phyloP scores from a whole-genome alignment of 2,329 filamentous ascomycete genomes.

The Penicillium sp. region DNA sequence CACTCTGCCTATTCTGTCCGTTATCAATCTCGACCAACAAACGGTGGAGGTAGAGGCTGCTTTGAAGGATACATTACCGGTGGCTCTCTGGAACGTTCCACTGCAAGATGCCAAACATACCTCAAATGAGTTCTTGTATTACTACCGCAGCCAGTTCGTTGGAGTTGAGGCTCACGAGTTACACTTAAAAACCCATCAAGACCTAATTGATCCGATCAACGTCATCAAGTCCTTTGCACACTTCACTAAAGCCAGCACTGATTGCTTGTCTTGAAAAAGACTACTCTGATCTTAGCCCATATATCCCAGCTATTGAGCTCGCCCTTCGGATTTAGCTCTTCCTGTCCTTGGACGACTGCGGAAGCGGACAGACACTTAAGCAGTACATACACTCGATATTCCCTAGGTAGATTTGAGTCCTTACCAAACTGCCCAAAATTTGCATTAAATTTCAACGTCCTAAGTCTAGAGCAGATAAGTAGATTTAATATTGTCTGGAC shows the following conservation, averaged over 20 bases:
- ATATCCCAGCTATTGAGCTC: not conserved
- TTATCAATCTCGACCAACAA: not conserved
- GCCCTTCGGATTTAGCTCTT: not conserved
- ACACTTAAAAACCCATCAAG: not conserved
- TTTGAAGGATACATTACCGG: not conserved
- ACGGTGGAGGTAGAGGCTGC: not conserved
- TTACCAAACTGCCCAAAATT: too few relatives aligned
- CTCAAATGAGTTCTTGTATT: not conserved
- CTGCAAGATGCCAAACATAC: not conserved
- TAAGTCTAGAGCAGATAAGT: too few relatives aligned
- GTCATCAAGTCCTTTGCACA: not conserved
- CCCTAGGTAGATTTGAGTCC: too few relatives aligned
- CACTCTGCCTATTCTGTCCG: too few relatives aligned
- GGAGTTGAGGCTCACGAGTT: not conserved
- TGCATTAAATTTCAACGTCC: too few relatives aligned
- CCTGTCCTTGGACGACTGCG: not conserved
- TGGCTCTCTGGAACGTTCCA: not conserved
- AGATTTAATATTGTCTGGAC: too few relatives aligned
- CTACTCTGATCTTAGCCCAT: not conserved
- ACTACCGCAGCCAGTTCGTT: not conserved
- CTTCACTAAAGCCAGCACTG: not conserved
- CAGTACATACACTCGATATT: too few relatives aligned
- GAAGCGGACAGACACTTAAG: too few relatives aligned
- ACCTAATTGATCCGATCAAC: not conserved
- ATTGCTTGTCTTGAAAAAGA: not conserved